phyloP scores from a whole-genome alignment of 495 filamentous ascomycete genomes.

The Neurospora sp. region DNA sequence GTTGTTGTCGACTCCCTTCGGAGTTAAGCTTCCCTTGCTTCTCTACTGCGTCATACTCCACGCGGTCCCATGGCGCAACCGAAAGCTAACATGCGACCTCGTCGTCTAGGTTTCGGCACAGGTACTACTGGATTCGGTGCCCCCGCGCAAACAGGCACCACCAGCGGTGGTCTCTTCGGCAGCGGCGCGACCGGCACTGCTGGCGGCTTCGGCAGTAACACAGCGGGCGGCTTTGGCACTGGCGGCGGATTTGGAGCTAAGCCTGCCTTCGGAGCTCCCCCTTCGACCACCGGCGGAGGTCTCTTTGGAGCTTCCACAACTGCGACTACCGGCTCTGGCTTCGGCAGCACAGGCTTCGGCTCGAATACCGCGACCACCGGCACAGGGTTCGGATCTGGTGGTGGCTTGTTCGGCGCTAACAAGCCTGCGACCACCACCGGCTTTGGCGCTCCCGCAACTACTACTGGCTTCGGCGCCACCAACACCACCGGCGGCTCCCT shows the following conservation, averaged over 20 bases:
- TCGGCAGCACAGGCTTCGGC: slow-evolving; percentile 42
- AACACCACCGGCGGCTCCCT: slow-evolving; percentile 35
- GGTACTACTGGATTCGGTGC: slow-evolving; percentile 8
- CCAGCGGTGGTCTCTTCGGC: slow-evolving; percentile 36
- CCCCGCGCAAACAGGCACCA: slow-evolving; percentile 5
- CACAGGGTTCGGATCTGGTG: slow-evolving; percentile 30
- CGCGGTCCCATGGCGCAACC: not conserved
- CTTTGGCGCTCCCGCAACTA: slow-evolving; percentile 7
- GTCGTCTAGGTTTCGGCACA: slow-evolving; percentile 11
- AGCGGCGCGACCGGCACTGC: slow-evolving; percentile 17
- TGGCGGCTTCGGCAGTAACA: slow-evolving; percentile 13
- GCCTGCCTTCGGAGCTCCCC: slow-evolving; percentile 9
- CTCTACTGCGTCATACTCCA: not conserved
- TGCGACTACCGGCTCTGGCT: slow-evolving; percentile 27
- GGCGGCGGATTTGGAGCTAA: slow-evolving; percentile 5
- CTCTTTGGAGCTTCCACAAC: slow-evolving; percentile 16
- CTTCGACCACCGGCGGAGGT: slow-evolving; percentile 4
- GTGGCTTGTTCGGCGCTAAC: slow-evolving; percentile 9
- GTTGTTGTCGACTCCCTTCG: not conserved
- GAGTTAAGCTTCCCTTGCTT: not conserved
- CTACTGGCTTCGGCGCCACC: slow-evolving; percentile 34
- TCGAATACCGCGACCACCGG: slow-evolving; percentile 28
- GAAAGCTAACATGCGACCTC: not conserved
- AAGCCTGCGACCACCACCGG: slow-evolving; percentile 6
- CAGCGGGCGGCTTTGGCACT: slow-evolving; percentile 12